These are phyloP conservation scores for Mimosa bimucronata DNA, from an alignment of 306 rosid species.

Conservation along the genomic window DNA sequence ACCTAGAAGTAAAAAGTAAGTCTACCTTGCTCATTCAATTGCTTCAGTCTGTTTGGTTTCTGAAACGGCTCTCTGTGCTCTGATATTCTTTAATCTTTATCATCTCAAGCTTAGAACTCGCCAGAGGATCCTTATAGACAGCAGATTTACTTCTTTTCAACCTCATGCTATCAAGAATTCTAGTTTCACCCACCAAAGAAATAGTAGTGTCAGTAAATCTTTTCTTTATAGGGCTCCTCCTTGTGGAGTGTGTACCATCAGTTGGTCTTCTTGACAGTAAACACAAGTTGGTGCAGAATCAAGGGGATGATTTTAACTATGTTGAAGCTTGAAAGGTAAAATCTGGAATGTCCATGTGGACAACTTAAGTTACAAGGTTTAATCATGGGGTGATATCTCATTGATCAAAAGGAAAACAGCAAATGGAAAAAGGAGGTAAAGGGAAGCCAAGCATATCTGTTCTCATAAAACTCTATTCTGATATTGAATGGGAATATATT, in stretches of 20 bases:
- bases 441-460: background rate
- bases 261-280: constrained; percentile 53
- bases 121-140: constrained; percentile 82
- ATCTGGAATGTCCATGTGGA: background rate
- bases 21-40: constrained; percentile 83
- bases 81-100: constrained; percentile 74
- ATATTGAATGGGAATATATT: constrained; percentile 10
- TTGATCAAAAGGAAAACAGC: background rate
- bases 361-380: background rate
- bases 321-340: background rate
- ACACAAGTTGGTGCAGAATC: constrained; percentile 28
- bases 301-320: background rate
- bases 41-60: constrained; percentile 73
- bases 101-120: constrained; percentile 88
- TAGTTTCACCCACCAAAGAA: constrained; percentile 37
- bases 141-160: constrained; percentile 62
- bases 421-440: background rate
- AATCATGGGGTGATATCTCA: background rate
- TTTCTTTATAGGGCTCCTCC: constrained; percentile 53
- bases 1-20: constrained; percentile 16
- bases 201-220: constrained; percentile 33
- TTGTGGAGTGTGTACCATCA: constrained; percentile 38
- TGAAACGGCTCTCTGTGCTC: constrained; percentile 77
- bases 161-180: constrained; percentile 36
- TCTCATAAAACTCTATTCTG: background rate